Evolutionary conservation across 192 early-diverging fungal species (phyloP).

Genomic region (Coemansia pectinata): DNA sequence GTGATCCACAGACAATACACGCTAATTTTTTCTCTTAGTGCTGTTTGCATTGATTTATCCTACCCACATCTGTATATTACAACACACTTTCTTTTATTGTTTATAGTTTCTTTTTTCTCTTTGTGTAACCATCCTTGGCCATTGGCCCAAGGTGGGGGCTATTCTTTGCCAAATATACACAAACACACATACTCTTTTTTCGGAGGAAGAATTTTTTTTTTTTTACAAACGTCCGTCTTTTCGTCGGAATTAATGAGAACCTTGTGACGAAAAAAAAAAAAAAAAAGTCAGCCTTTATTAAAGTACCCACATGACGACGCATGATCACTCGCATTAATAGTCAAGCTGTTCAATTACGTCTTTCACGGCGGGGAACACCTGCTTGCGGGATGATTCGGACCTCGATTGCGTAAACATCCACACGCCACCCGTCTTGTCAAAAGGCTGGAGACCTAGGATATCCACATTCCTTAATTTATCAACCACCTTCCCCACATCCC

Average conservation of each 20-base stretch:
- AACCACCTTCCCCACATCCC: constrained; percentile 2
- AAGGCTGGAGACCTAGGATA: constrained; percentile 1
- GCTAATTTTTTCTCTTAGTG: not conserved
- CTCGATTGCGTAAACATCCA: constrained; percentile 25
- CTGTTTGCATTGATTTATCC: not conserved
- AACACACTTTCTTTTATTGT: not conserved
- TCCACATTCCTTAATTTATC: constrained; percentile 6
- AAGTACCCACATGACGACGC: not conserved
- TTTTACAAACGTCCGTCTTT: no score
- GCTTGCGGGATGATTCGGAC: constrained; percentile 39
- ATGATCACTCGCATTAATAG: constrained; percentile 3
- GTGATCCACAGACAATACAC: constrained; percentile 4
- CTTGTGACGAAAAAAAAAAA: not conserved
- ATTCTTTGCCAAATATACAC: not conserved
- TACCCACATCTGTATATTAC: not conserved
- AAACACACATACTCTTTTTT: not conserved
- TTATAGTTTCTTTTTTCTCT: not conserved
- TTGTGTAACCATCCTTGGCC: not conserved
- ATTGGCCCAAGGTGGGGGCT: not conserved
- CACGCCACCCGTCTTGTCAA: not conserved
- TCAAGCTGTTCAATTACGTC: constrained; percentile 15
- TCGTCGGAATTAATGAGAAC: not conserved
- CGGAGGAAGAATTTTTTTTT: not conserved
- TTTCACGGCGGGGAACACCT: constrained; percentile 46
- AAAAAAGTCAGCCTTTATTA: not conserved